Percentiles rank a stretch among this genome's conserved stretches.
phyloP scores from a whole-genome alignment of 2,329 filamentous ascomycete genomes.

The Chrysoporthe austroafricana region DNA sequence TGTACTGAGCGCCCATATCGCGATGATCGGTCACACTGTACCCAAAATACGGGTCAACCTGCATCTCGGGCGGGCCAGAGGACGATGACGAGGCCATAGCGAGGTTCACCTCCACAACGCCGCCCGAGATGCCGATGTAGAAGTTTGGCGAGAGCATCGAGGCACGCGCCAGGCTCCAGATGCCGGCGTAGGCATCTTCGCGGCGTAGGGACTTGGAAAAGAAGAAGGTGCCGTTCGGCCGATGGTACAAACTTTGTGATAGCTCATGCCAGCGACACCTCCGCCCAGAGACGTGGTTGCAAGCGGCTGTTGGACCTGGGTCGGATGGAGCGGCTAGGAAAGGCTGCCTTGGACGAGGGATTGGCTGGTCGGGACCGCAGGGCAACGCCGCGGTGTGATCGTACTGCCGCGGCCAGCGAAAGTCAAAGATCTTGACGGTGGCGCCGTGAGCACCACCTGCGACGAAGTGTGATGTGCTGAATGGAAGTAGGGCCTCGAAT shows the following conservation, averaged over 20 bases:
- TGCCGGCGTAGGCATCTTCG: slow-evolving; percentile 31
- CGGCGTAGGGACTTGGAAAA: slow-evolving; percentile 40
- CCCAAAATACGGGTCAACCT: slow-evolving; percentile 27
- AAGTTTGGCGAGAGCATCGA: slow-evolving; percentile 52
- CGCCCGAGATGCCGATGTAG: slow-evolving; percentile 54
- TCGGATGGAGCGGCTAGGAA: slow-evolving; percentile 33
- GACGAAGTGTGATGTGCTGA: slow-evolving; percentile 55
- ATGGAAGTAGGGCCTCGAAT: slow-evolving; percentile 52
- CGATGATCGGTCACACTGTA: slow-evolving; percentile 9
- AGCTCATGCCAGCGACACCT: slow-evolving; percentile 54
- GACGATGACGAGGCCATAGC: slow-evolving; percentile 29
- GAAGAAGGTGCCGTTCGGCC: slow-evolving; percentile 54
- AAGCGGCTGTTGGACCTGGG: slow-evolving; percentile 34
- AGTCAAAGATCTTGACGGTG: slow-evolving; percentile 57
- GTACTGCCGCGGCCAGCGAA: slow-evolving; percentile 54
- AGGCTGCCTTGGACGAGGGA: slow-evolving; percentile 39
- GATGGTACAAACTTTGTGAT: slow-evolving; percentile 48
- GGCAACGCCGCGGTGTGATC: slow-evolving; percentile 52
- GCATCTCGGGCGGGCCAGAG: not conserved
- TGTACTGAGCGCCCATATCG: slow-evolving; percentile 30
- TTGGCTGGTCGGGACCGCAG: slow-evolving; percentile 45
- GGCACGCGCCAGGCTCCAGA: slow-evolving; percentile 53
- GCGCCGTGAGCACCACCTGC: slow-evolving; percentile 50
- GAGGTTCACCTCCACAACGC: slow-evolving; percentile 49
- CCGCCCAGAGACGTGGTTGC: slow-evolving; percentile 39